Conservation (phyloP, 2,329 filamentous ascomycete species). For the Botrytis tulipae region DNA sequence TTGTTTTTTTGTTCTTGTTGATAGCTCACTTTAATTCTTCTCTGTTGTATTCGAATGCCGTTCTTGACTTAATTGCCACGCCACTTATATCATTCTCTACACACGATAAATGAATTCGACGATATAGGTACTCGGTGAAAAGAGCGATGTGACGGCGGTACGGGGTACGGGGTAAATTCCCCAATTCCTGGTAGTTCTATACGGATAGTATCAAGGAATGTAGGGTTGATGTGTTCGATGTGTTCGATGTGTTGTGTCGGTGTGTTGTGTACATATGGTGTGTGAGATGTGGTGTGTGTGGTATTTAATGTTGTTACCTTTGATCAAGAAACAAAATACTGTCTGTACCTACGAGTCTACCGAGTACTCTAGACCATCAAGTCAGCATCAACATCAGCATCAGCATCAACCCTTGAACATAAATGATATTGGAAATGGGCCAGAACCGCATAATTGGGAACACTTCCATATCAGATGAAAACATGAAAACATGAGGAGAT, state of each 20-base stretch:
- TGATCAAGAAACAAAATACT: background rate
- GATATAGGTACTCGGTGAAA: background rate
- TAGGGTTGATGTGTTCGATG: too few relatives aligned
- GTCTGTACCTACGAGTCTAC: background rate
- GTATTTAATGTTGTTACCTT: background rate
- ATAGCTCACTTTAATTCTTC: background rate
- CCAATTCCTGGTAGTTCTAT: background rate
- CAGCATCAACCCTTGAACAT: background rate
- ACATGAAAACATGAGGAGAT: background rate
- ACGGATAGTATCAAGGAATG: background rate
- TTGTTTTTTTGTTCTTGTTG: background rate
- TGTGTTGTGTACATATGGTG: background rate
- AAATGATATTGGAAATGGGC: background rate
- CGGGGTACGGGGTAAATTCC: background rate
- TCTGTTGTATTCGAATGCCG: background rate
- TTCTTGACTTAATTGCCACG: background rate
- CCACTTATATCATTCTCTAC: background rate
- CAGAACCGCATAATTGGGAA: background rate
- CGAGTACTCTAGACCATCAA: background rate
- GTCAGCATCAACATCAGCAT: background rate
- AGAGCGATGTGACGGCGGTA: background rate
- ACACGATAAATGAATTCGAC: background rate
- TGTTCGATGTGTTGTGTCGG: background rate
- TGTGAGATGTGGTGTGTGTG: background rate
- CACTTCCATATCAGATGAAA: background rate